Base-by-base conservation (phyloP, 352 stramenopile species). In the Phytophthora hibernalis region DNA sequence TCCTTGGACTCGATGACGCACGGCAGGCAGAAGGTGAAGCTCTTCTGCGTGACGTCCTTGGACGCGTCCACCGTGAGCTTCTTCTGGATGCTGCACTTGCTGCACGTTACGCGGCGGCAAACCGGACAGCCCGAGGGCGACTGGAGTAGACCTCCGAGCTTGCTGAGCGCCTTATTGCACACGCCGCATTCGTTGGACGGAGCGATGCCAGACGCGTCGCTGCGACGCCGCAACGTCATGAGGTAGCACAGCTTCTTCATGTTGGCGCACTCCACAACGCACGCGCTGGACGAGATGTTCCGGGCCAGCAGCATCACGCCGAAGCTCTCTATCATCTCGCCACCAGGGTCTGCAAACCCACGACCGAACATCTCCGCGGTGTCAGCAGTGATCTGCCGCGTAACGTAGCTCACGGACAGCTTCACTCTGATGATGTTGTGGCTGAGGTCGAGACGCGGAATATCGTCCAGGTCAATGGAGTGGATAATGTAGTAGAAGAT, bases 201-300 rank as follows among this genome's bases (percentile, higher is more conserved):
- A 20, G 52, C 18, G 12, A 77, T 68, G 2, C 56, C 51, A n/a
- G 49, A 57, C 43, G 59, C 35, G 37, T 79, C 56, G 55, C 47
- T 67, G 16, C 62, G 61, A 9, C 54, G 59, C 4, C 68, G 68
- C 3, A 38, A 33, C 12, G 60, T 55, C 72, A 88, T 83, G 37
- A 91, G 68, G 61, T 80, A 88, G 21, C 68, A 77, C n/a, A 91
- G 64, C 44, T 91, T 91, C 63, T 87, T 89, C 56, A 84, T 76
- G 45, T 82, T 74, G 10, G 74, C 65, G 51, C 76, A 89, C 37
- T 89, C 76, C 5, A 82, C 73, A 18, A 80, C 21, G 20, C 52
- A 20, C 12, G 69, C 65, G 42, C 53, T 64, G 1, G 58, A 65
- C 30, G 73, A 47, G 10, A 88, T 65, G 37, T 80, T 78, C 15